Conservation (phyloP, 2,329 filamentous ascomycete species). For the Alternaria consortialis region DNA sequence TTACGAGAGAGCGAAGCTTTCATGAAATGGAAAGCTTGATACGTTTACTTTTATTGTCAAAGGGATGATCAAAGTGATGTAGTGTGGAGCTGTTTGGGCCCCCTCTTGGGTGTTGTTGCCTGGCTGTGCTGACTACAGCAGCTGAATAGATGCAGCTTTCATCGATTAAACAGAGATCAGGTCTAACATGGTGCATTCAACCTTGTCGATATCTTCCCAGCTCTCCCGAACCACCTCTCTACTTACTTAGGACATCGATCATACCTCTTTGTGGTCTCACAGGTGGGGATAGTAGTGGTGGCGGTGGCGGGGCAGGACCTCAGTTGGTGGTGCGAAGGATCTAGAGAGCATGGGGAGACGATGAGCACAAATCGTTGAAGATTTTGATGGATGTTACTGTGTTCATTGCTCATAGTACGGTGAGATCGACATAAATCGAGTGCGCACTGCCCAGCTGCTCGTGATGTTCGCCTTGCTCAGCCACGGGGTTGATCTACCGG, state of each 20-base stretch:
- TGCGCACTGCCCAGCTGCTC: not conserved
- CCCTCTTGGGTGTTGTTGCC: not conserved
- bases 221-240: too few species aligned
- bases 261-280: too few species aligned
- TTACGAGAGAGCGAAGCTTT: not conserved
- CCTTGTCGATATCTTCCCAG: too few species aligned
- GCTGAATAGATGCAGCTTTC: not conserved
- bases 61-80: not conserved
- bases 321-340: not conserved
- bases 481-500: not conserved
- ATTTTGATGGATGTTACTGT: not conserved
- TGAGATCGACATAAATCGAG: not conserved
- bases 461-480: conserved; percentile 1
- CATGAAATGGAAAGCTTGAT: not conserved
- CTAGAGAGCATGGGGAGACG: not conserved
- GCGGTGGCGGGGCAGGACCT: not conserved
- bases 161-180: not conserved
- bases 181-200: too few species aligned
- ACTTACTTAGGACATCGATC: too few species aligned
- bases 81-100: not conserved
- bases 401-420: not conserved
- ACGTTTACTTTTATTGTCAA: not conserved
- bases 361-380: not conserved
- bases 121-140: not conserved
- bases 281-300: not conserved